phyloP scores from a whole-genome alignment of 2,329 filamentous ascomycete genomes.

The Xylariomycetidae sp. region DNA sequence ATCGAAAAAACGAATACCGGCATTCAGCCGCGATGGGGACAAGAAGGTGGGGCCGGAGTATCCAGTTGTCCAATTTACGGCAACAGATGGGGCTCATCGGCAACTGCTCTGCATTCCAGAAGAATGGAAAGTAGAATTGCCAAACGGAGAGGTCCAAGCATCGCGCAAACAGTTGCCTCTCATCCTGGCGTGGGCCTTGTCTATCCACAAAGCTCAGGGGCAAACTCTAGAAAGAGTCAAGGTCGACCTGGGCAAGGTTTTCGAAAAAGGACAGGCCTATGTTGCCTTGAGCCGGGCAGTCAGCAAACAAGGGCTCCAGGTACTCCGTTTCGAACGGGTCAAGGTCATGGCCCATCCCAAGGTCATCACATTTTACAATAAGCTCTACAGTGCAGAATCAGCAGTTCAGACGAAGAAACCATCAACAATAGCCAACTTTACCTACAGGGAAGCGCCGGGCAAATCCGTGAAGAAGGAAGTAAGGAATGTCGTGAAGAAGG shows the following conservation, averaged over 20 bases:
- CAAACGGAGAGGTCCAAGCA: constrained; percentile 88
- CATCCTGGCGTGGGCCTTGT: constrained; percentile 93
- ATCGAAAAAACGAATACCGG: constrained; percentile 53
- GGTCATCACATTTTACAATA: constrained; percentile 80
- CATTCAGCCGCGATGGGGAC: constrained; percentile 38
- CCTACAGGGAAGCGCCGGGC: constrained; percentile 25
- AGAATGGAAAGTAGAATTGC: constrained; percentile 95
- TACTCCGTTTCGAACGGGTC: constrained; percentile 78
- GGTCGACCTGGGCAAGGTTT: constrained; percentile 86
- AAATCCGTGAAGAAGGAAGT: not conserved
- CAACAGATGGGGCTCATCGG: constrained; percentile 71
- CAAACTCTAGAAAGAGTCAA: constrained; percentile 92
- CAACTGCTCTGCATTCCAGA: constrained; percentile 80
- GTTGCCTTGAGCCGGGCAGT: constrained; percentile 93
- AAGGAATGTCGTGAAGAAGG: no score
- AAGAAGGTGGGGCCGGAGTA: constrained; percentile 55
- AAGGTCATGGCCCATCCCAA: constrained; percentile 94
- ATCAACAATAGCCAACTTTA: constrained; percentile 35
- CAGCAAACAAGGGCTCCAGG: constrained; percentile 79
- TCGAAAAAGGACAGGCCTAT: constrained; percentile 97
- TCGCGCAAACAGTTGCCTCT: constrained; percentile 78
- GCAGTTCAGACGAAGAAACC: constrained; percentile 28
- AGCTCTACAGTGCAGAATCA: constrained; percentile 69
- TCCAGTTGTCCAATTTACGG: constrained; percentile 79
- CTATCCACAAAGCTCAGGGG: constrained; percentile 96